Percentiles rank a stretch among this genome's conserved stretches.
Evolutionary conservation across 1,139 yeast species (phyloP).

Genomic region (Kurtzmaniella quercitrusa): DNA sequence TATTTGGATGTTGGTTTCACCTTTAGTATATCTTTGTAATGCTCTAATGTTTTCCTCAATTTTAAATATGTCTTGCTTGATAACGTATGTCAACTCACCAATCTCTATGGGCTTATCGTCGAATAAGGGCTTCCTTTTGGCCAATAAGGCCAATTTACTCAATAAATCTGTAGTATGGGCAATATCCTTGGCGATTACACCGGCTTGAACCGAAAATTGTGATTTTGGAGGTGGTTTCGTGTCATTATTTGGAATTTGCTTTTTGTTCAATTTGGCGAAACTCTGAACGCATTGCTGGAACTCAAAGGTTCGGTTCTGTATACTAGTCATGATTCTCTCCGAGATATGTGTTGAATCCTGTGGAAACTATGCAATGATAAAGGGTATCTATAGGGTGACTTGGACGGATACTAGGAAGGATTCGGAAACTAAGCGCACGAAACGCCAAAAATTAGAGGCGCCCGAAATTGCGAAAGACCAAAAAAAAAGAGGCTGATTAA

Average conservation of each 20-base stretch:
- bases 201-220: slow-evolving; percentile 78
- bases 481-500: not conserved
- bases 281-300: slow-evolving; percentile 81
- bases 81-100: slow-evolving; percentile 85
- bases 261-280: slow-evolving; percentile 54
- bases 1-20: slow-evolving; percentile 41
- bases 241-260: slow-evolving; percentile 8
- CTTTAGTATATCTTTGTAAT: slow-evolving; percentile 53
- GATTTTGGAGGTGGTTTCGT: slow-evolving; percentile 37
- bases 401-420: not conserved
- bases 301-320: slow-evolving; percentile 81
- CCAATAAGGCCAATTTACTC: slow-evolving; percentile 75
- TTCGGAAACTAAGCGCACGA: not conserved
- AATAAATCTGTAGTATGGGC: slow-evolving; percentile 83
- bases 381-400: not conserved
- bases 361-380: not conserved
- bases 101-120: slow-evolving; percentile 95
- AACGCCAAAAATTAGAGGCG: not conserved
- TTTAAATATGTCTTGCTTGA: slow-evolving; percentile 87
- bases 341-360: slow-evolving; percentile 6
- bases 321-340: slow-evolving; percentile 15
- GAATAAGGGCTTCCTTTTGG: slow-evolving; percentile 87
- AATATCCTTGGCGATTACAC: slow-evolving; percentile 82
- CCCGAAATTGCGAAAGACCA: not conserved
- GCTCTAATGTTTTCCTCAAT: slow-evolving; percentile 75